Evolutionary conservation across 345 rosid species (phyloP), one percentile per base, ranked within the genome.

Genomic region (Gynandropsis gynandra): DNA sequence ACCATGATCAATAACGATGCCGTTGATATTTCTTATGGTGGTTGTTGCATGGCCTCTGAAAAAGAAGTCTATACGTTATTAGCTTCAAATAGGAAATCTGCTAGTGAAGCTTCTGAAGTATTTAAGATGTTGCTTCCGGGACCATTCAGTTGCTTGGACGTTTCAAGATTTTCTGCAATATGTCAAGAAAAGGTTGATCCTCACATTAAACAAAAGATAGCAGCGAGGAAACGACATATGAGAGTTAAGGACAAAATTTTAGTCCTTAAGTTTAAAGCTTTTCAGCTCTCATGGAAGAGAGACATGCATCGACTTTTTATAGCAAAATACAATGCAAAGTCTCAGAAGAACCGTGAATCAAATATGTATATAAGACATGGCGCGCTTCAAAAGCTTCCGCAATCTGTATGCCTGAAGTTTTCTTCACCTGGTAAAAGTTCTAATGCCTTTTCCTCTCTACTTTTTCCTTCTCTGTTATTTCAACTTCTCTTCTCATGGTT

Each of bases 241-340:
- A 83, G 70, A 67, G 80, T 80, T 46, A 80, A 85, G 75, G 97
- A 93, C 80, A 85, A 80, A 72, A 80, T 76, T 54, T 60, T 83
- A 36, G 66, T 76, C 21, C 85, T 88, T 31, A 83, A 93, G 75
- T 87, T 77, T 63, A 93, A 77, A 73, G 87, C 79, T 16, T 75
- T 81, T 68, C 78, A 74, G 60, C 82, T 76, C 57, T 59, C 74
- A 16, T 93, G 99, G 99, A 88, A 80, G 79, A 95, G 85, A 67
- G 99, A 93, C 66, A 17, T 78, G 76, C 75, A 59, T 15, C 59
- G 70, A 59, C 79, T 70, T 15, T 76, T 79, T 17, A 54, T 69
- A 18, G 63, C 74, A 65, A 93, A 81, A 72, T 63, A 47, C 37
- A 79, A 77, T 44, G 74, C 81, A 19, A 87, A 77, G 65, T 73